A percentile compares a stretch with the other conserved stretches of the same genome.
phyloP scores from a whole-genome alignment of 2,329 filamentous ascomycete species.

The Colletotrichum musae region DNA sequence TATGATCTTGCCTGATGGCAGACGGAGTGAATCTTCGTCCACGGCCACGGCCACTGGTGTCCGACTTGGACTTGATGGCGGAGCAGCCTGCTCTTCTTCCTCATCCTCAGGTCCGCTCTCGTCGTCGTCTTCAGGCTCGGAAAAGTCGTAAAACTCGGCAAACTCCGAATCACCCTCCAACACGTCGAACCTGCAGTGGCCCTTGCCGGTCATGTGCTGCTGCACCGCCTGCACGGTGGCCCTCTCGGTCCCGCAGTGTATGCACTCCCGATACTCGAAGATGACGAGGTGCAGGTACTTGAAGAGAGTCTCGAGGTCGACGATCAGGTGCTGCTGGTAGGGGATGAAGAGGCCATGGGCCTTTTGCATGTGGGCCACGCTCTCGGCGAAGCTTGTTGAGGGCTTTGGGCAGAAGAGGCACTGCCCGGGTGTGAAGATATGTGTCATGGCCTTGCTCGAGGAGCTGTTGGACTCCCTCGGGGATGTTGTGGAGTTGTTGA shows the following conservation, averaged over 20 bases:
- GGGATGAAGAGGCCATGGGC: constrained; percentile 63
- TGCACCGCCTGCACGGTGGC: constrained; percentile 60
- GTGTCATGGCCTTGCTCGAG: too few relatives aligned
- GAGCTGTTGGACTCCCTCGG: too few relatives aligned
- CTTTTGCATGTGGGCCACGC: constrained; percentile 63
- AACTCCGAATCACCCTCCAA: constrained; percentile 52
- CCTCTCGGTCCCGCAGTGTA: constrained; percentile 62
- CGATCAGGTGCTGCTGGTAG: constrained; percentile 53
- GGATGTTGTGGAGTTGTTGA: too few relatives aligned
- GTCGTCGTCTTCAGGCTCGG: background rate
- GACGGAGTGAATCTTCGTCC: constrained; percentile 49
- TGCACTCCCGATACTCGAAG: constrained; percentile 63
- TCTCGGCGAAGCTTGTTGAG: constrained; percentile 50
- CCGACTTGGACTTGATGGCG: background rate
- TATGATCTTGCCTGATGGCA: constrained; percentile 55
- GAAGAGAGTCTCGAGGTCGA: constrained; percentile 63
- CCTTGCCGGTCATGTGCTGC: constrained; percentile 65
- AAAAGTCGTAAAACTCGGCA: constrained; percentile 55
- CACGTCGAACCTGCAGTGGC: constrained; percentile 62
- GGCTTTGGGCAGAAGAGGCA: constrained; percentile 60
- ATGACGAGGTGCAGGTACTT: constrained; percentile 64
- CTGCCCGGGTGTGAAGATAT: constrained; percentile 46
- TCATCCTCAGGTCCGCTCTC: constrained; percentile 41
- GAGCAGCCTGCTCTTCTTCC: background rate
- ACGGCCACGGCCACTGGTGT: constrained; percentile 8